Evolutionary conservation across 129 eudicot species (phyloP).

Genomic region (Pulicaria dysenterica): DNA sequence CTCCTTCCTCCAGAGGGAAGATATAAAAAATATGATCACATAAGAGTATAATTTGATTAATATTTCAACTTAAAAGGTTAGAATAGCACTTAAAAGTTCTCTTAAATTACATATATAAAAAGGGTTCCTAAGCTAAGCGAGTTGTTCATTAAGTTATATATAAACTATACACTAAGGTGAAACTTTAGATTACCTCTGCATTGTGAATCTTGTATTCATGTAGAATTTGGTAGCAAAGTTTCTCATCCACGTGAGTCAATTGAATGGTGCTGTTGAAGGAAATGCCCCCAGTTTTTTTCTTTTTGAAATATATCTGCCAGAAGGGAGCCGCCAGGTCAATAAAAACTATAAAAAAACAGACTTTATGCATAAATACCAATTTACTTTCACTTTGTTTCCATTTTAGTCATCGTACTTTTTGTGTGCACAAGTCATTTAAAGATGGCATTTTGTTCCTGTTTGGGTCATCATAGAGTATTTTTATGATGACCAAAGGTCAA

Average conservation of each 20-base stretch:
- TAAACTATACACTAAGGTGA: constrained; percentile 9
- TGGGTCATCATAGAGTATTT: background rate
- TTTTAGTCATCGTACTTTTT: too few relatives aligned
- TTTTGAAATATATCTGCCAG: constrained; percentile 89
- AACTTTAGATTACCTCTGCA: constrained; percentile 73
- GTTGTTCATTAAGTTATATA: constrained; percentile 13
- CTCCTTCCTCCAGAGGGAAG: constrained; percentile 7
- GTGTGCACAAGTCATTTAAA: background rate
- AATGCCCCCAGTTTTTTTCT: constrained; percentile 98
- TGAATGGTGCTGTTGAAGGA: constrained; percentile 91
- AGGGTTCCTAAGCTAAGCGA: background rate
- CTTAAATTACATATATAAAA: background rate
- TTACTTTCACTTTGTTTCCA: background rate
- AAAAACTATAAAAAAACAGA: background rate
- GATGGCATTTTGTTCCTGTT: background rate
- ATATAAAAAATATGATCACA: background rate
- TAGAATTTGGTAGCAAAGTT: constrained; percentile 96
- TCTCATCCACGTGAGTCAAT: constrained; percentile 93
- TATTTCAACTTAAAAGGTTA: background rate
- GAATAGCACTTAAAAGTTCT: background rate
- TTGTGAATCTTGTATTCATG: constrained; percentile 99
- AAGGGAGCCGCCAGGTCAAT: constrained; percentile 21
- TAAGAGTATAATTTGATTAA: background rate
- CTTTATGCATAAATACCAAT: background rate
- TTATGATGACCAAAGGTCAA: background rate